Evolutionary conservation across 805 yeast genomes (phyloP).

Genomic region (Yarrowia hollandica): DNA sequence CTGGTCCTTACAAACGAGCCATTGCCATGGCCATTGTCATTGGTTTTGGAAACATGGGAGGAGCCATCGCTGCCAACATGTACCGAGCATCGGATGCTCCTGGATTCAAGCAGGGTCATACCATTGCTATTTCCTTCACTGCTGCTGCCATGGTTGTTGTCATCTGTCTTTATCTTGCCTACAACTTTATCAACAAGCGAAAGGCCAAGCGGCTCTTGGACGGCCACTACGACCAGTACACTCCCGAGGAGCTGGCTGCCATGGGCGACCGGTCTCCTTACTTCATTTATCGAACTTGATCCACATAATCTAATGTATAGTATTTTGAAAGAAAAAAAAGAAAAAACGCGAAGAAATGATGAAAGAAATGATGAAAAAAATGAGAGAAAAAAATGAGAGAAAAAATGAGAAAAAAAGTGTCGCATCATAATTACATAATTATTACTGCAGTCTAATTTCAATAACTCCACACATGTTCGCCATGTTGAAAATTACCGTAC

Average conservation of each 20-base stretch:
- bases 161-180: constrained; percentile 3
- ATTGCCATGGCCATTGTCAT: constrained; percentile 56
- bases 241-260: constrained; percentile 21
- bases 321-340: neutral
- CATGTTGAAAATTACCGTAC: too few relatives aligned
- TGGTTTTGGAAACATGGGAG: constrained; percentile 67
- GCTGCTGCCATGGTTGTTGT: constrained; percentile 38
- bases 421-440: too few relatives aligned
- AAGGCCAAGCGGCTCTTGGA: constrained; percentile 18
- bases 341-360: too few relatives aligned
- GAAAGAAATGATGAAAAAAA: too few relatives aligned
- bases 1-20: constrained; percentile 57
- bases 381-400: too few relatives aligned
- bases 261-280: constrained; percentile 28
- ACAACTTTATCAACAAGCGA: constrained; percentile 26
- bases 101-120: constrained; percentile 52
- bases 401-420: too few relatives aligned
- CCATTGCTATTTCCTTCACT: constrained; percentile 49
- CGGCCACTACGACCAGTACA: constrained; percentile 22
- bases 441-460: too few relatives aligned
- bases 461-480: too few relatives aligned
- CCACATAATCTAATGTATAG: neutral
- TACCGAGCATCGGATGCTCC: constrained; percentile 59
- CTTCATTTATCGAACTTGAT: constrained; percentile 7
- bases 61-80: constrained; percentile 56